phyloP scores from a whole-genome alignment of 2,329 filamentous ascomycete genomes.

The Pseudogymnoascus sp. region DNA sequence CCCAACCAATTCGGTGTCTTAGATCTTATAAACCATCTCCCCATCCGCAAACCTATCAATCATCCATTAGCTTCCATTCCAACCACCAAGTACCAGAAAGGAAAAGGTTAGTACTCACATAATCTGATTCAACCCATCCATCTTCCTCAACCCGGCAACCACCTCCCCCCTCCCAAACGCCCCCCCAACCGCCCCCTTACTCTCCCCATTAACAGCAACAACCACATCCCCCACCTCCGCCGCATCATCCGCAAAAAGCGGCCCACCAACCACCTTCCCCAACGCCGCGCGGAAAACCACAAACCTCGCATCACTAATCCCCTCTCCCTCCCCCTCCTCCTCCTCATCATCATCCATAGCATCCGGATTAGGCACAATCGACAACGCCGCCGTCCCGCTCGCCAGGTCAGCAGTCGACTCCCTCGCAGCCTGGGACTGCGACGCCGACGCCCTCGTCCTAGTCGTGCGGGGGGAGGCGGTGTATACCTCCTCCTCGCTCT shows the following conservation, averaged over 20 bases:
- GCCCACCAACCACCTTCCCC: slow-evolving; percentile 73
- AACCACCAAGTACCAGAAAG: neutral
- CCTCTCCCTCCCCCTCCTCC: slow-evolving; percentile 22
- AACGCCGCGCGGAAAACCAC: slow-evolving; percentile 71
- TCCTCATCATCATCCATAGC: slow-evolving; percentile 40
- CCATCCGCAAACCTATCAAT: slow-evolving; percentile 49
- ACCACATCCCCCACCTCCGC: slow-evolving; percentile 70
- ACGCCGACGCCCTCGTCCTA: neutral
- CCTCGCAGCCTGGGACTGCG: slow-evolving; percentile 24
- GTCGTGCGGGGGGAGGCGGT: slow-evolving; percentile 25
- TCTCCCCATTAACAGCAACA: slow-evolving; percentile 66
- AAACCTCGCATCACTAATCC: slow-evolving; percentile 47
- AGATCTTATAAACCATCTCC: slow-evolving; percentile 65
- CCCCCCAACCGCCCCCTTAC: slow-evolving; percentile 47
- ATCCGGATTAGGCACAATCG: slow-evolving; percentile 17
- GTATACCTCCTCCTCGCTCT: slow-evolving; percentile 37
- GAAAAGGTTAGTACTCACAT: slow-evolving; percentile 61
- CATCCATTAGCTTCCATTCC: slow-evolving; percentile 7
- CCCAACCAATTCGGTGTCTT: slow-evolving; percentile 22
- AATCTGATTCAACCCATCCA: slow-evolving; percentile 81
- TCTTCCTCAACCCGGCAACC: slow-evolving; percentile 65
- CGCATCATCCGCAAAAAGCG: slow-evolving; percentile 80
- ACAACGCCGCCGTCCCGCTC: slow-evolving; percentile 22
- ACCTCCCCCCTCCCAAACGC: slow-evolving; percentile 68
- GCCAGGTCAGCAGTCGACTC: slow-evolving; percentile 24